phyloP scores from a whole-genome alignment of 352 stramenopile species.

The Elongisporangium senticosum region DNA sequence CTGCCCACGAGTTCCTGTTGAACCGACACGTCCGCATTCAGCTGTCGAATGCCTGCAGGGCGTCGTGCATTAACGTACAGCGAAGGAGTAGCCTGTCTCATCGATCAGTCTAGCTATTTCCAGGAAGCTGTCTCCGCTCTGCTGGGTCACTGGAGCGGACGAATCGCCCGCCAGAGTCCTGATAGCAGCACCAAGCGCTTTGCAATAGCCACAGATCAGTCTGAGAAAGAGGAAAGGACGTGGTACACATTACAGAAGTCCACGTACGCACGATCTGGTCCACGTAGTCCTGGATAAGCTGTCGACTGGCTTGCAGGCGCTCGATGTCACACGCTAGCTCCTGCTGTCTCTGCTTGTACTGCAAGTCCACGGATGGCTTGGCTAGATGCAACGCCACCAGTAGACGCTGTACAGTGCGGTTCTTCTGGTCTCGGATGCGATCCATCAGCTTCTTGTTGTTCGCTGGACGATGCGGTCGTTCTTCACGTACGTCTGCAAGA shows the following conservation, averaged over 20 bases:
- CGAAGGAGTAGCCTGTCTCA: neutral
- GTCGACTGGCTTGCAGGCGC: slow-evolving; percentile 31
- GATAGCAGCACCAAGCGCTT: neutral
- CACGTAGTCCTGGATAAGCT: slow-evolving; percentile 34
- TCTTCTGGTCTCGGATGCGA: slow-evolving; percentile 44
- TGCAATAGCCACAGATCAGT: neutral
- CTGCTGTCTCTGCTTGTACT: slow-evolving; percentile 38
- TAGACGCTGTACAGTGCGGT: slow-evolving; percentile 57
- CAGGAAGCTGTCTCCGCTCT: neutral
- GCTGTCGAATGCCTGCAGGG: neutral
- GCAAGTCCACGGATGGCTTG: slow-evolving; percentile 43
- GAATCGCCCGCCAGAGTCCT: neutral
- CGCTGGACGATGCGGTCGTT: slow-evolving; percentile 4
- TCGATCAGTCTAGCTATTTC: neutral
- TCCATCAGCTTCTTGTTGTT: slow-evolving; percentile 11
- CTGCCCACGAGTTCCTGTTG: slow-evolving; percentile 35
- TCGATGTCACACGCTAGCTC: slow-evolving; percentile 37
- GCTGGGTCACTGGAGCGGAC: neutral
- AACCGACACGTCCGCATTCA: neutral
- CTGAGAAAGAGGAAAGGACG: no score
- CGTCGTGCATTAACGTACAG: neutral
- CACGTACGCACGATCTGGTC: slow-evolving; percentile 45
- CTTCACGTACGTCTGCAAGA: neutral
- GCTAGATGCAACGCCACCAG: slow-evolving; percentile 45
- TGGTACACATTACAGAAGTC: neutral